Evolutionary conservation across 805 yeast species (phyloP).

Genomic region (Monosporozyma aerobia): DNA sequence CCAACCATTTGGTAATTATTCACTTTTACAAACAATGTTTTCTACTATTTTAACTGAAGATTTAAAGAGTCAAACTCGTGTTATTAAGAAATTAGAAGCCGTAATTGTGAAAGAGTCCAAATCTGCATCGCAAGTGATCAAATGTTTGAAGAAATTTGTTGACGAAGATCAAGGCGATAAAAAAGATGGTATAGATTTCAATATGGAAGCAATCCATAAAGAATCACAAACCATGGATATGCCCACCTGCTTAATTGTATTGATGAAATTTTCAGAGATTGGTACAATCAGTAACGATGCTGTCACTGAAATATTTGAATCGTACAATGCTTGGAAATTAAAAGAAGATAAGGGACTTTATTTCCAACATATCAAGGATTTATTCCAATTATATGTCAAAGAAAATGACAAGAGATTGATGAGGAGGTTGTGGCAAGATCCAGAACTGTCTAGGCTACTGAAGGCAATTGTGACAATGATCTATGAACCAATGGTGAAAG

Average conservation of each 20-base stretch:
- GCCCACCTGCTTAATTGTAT: slow-evolving; percentile 20
- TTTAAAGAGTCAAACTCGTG: slow-evolving; percentile 49
- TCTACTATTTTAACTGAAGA: slow-evolving; percentile 69
- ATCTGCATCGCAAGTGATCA: slow-evolving; percentile 19
- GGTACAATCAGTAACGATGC: slow-evolving; percentile 15
- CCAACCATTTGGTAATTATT: slow-evolving; percentile 60
- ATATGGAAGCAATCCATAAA: slow-evolving; percentile 24
- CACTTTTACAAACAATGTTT: slow-evolving; percentile 66
- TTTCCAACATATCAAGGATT: slow-evolving; percentile 48
- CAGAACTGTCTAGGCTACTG: slow-evolving; percentile 65
- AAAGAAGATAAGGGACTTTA: slow-evolving; percentile 29
- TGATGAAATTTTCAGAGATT: slow-evolving; percentile 18
- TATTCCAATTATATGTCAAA: slow-evolving; percentile 54
- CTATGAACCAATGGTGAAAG: slow-evolving; percentile 62
- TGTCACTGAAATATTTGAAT: slow-evolving; percentile 23
- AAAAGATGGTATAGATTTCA: slow-evolving; percentile 15
- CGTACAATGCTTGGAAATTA: slow-evolving; percentile 24
- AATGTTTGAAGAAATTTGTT: slow-evolving; percentile 27
- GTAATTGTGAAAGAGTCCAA: slow-evolving; percentile 16
- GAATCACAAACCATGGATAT: slow-evolving; percentile 24
- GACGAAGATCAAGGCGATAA: slow-evolving; percentile 25
- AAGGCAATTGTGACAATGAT: slow-evolving; percentile 65
- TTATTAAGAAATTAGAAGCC: slow-evolving; percentile 40
- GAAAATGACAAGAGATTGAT: slow-evolving; percentile 68
- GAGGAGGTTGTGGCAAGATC: slow-evolving; percentile 77